Percentiles rank a stretch among this genome's conserved stretches.
phyloP scores from a whole-genome alignment of 2,329 filamentous ascomycete genomes.

The Plectosphaerella cucumerina region DNA sequence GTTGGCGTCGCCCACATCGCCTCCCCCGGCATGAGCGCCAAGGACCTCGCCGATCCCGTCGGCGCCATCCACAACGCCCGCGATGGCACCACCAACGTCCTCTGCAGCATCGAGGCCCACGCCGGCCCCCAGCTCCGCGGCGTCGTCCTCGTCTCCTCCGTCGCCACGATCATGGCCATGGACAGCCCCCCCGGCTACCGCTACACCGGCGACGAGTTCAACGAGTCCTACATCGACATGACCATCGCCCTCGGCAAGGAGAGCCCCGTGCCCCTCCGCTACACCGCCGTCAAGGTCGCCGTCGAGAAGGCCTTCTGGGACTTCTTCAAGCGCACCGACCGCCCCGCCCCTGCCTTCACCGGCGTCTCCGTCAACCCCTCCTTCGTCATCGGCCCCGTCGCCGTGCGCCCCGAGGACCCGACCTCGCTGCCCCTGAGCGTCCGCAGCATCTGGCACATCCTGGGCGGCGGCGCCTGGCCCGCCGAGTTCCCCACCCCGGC shows the following conservation, averaged over 20 bases:
- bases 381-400: slow-evolving; percentile 19
- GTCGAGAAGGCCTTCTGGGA: slow-evolving; percentile 26
- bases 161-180: slow-evolving; percentile 1
- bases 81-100: slow-evolving; percentile 1
- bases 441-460: slow-evolving; percentile 1
- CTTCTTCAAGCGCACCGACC: slow-evolving; percentile 9
- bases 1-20: slow-evolving; percentile 17
- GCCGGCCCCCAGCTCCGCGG: slow-evolving; percentile 1
- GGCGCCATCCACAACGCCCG: background rate
- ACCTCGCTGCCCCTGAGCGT: slow-evolving; percentile 6
- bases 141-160: slow-evolving; percentile 5
- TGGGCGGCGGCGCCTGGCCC: slow-evolving; percentile 3
- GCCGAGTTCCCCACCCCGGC: background rate
- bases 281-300: slow-evolving; percentile 24
- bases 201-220: slow-evolving; percentile 3
- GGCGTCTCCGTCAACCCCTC: slow-evolving; percentile 21
- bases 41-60: background rate
- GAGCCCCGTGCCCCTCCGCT: slow-evolving; percentile 11
- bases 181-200: slow-evolving; percentile 15
- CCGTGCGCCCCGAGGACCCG: slow-evolving; percentile 8
- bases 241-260: slow-evolving; percentile 7
- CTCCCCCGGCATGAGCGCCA: background rate
- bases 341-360: slow-evolving; percentile 20
- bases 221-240: background rate
- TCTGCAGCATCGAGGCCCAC: slow-evolving; percentile 2